Conservation (phyloP, 2,329 filamentous ascomycete genomes). For the Paraphoma chrysanthemicola region DNA sequence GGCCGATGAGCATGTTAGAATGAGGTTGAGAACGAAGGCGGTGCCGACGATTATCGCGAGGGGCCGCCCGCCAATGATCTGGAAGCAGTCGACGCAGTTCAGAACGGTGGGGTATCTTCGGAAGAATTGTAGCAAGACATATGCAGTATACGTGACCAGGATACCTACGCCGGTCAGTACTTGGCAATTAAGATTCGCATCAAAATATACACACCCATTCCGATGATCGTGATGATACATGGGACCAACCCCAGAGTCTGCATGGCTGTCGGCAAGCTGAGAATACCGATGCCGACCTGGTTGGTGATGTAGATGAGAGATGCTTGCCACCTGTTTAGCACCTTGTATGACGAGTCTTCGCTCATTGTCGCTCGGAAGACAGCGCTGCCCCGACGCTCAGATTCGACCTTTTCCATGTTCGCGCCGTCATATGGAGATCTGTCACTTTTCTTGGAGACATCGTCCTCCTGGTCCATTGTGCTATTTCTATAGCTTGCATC, state of each 20-base stretch:
- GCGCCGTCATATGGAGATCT: background rate
- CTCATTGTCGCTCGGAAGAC: slow-evolving; percentile 8
- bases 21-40: slow-evolving; percentile 14
- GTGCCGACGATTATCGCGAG: slow-evolving; percentile 8
- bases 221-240: slow-evolving; percentile 18
- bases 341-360: slow-evolving; percentile 2
- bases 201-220: background rate
- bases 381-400: slow-evolving; percentile 42
- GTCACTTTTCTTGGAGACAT: background rate
- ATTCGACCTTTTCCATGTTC: background rate
- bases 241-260: slow-evolving; percentile 25
- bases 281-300: slow-evolving; percentile 25
- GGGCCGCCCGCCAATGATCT: slow-evolving; percentile 9
- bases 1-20: slow-evolving; percentile 13
- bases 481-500: background rate
- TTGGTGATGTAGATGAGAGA: slow-evolving; percentile 24
- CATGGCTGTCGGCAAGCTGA: slow-evolving; percentile 21
- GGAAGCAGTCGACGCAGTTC: slow-evolving; percentile 10
- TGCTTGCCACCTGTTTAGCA: slow-evolving; percentile 2
- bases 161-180: slow-evolving; percentile 1
- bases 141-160: slow-evolving; percentile 17
- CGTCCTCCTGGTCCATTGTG: background rate
- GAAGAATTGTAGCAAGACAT: slow-evolving; percentile 21
- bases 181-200: background rate
- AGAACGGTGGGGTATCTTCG: slow-evolving; percentile 13